Evolutionary conservation across 164 flowering plant species (phyloP).

Genomic region (Annona squamosa): DNA sequence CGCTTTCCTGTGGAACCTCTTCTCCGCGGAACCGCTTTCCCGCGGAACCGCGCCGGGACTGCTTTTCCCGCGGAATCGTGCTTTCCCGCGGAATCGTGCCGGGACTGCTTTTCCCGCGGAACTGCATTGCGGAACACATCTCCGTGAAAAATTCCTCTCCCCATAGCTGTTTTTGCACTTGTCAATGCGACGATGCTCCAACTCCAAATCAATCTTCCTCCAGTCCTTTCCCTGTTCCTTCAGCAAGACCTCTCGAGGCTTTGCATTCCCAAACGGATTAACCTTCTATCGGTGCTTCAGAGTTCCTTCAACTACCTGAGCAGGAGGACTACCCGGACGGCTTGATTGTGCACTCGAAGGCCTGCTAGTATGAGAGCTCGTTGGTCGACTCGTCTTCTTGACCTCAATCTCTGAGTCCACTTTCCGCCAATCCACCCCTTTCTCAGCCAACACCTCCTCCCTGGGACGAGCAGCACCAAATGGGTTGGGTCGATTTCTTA

Average conservation of each 20-base stretch:
- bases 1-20: no score
- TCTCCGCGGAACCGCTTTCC: no score
- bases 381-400: conserved; percentile 59
- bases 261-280: conserved; percentile 92
- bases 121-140: no score
- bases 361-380: conserved; percentile 77
- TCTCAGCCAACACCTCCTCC: conserved; percentile 83
- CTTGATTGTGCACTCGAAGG: conserved; percentile 68
- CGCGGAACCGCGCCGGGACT: no score
- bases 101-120: no score
- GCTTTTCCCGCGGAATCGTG: no score
- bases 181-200: conserved; percentile 71
- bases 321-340: conserved; percentile 44
- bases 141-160: conserved; percentile 52
- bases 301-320: conserved; percentile 28
- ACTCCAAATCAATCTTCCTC: conserved; percentile 80
- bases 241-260: conserved; percentile 77
- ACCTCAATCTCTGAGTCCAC: conserved; percentile 55
- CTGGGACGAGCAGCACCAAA: conserved; percentile 89
- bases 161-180: conserved; percentile 72
- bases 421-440: conserved; percentile 86
- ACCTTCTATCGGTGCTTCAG: conserved; percentile 56
- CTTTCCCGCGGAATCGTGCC: no score
- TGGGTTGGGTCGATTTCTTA: conserved; percentile 48
- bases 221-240: conserved; percentile 76